Base-by-base conservation (phyloP, 176 grass and related monocot genomes). In the Cymbopogon citratus region DNA sequence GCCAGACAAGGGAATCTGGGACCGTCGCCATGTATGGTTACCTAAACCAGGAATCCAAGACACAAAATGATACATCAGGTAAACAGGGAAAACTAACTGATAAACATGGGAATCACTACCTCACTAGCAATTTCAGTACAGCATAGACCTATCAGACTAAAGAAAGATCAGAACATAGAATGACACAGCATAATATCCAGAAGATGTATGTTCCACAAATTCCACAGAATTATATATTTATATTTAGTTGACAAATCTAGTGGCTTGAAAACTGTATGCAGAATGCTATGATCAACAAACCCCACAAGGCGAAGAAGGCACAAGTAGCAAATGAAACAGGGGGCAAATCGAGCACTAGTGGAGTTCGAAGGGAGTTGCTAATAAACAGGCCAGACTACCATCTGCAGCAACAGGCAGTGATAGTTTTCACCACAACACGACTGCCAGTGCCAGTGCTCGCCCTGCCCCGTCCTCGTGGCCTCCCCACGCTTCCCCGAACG, bases 21-120 rank as follows among this genome's bases (percentile, higher is more conserved):
- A 98, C 63, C 3, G 92, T 85, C 25, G 90, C 89, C 92, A 92
- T 95, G 75, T 81, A 39, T 87, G 69, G 83, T 89, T 85, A 70
- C 63, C 72, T 77, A 69, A 24, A 75, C 26, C 21, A 76, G 5
- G 13, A 76, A 43, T 45, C 23, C 49, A 85, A 33, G 13, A 69
- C n/a, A 44, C 23, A 29, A 41, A 4, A 75, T 69, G 8, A 40
- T 39, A 67, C 19, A 69, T 34, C 48, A 13, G 19, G 1, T 39
- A 69, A 77, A 49, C 7, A 75, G 25, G 9, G 9, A 21, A 4
- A 10, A 12, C 46, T 26, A 74, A 12, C 9, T 8, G 34, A 52
- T 4, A 21, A 44, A 33, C 18, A 44, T 12, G 3, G 5, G 1
- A 24, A 66, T 44, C 44, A 45, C 12, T 44, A 45, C 6, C 45